phyloP scores from a whole-genome alignment of 208 protist genomes.

The Wallacemonas collosoma region DNA sequence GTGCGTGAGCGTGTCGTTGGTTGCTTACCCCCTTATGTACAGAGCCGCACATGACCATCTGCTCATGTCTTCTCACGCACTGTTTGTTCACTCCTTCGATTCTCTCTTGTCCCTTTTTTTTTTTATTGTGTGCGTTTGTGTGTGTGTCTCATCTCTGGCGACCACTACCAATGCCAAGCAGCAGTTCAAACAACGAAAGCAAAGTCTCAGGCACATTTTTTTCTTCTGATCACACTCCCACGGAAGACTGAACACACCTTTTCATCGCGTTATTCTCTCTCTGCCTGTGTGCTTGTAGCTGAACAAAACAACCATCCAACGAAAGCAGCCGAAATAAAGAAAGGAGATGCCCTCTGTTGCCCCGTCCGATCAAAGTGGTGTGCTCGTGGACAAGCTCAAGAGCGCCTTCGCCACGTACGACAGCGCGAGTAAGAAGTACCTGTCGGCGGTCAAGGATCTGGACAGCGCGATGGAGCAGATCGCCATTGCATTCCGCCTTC shows the following conservation, averaged over 20 bases:
- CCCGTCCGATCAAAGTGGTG: constrained; percentile 28
- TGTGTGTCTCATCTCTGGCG: neutral
- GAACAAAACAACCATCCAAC: too few relatives aligned
- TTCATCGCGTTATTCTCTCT: neutral
- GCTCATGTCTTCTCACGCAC: too few relatives aligned
- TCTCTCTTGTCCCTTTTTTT: neutral
- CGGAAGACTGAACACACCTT: too few relatives aligned
- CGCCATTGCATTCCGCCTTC: constrained; percentile 58
- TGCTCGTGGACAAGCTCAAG: constrained; percentile 54
- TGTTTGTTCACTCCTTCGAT: too few relatives aligned
- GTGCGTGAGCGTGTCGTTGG: too few relatives aligned
- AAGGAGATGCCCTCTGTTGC: constrained; percentile 9
- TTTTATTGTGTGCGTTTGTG: neutral
- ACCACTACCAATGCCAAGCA: neutral
- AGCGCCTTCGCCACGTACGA: constrained; percentile 54
- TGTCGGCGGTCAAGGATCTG: constrained; percentile 54
- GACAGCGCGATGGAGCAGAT: constrained; percentile 47
- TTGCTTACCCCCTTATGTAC: too few relatives aligned
- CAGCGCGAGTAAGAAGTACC: constrained; percentile 54
- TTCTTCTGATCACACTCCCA: neutral
- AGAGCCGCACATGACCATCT: too few relatives aligned
- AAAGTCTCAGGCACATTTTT: neutral
- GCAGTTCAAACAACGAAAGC: too few relatives aligned
- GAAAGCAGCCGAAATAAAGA: too few relatives aligned
- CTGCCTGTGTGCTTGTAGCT: too few relatives aligned